A percentile compares a stretch with the other conserved stretches of the same genome.
Evolutionary conservation across 495 filamentous ascomycete species (phyloP).

Genomic region (Lophium mytilinum): DNA sequence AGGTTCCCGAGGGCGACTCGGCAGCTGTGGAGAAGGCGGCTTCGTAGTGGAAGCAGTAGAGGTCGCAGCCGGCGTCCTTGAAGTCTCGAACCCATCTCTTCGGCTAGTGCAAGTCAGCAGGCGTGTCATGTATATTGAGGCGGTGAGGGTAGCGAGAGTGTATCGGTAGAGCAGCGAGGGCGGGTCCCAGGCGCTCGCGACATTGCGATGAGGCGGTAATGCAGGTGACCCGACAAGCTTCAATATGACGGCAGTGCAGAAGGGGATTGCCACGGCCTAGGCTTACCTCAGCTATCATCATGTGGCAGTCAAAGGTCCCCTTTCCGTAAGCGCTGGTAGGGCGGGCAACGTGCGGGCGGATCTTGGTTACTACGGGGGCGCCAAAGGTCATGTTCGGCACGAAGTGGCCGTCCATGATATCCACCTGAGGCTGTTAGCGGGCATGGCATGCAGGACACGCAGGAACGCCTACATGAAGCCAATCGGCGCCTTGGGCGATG

Average conservation of each 20-base stretch:
- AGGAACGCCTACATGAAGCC: constrained; percentile 58
- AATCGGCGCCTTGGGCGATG: constrained; percentile 77
- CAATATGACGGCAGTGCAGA: too few relatives aligned
- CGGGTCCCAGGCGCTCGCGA: too few relatives aligned
- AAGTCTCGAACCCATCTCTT: constrained; percentile 98
- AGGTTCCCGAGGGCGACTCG: constrained; percentile 60
- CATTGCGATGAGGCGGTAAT: constrained; percentile 14
- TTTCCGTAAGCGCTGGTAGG: constrained; percentile 51
- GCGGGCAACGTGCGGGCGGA: constrained; percentile 70
- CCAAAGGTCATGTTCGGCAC: constrained; percentile 98
- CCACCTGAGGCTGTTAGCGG: constrained; percentile 17
- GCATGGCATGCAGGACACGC: constrained; percentile 4
- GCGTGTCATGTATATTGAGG: constrained; percentile 12
- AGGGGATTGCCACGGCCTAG: too few relatives aligned
- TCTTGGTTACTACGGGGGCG: constrained; percentile 86
- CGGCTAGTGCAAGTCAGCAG: constrained; percentile 47
- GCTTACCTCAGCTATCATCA: constrained; percentile 96
- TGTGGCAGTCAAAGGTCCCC: constrained; percentile 98
- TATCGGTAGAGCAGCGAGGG: background rate
- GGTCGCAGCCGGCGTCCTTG: constrained; percentile 84
- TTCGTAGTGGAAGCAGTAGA: constrained; percentile 99
- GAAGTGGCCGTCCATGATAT: constrained; percentile 74
- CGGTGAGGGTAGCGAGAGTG: constrained; percentile 2
- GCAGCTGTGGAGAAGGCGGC: constrained; percentile 81
- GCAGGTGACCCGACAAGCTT: constrained; percentile 2